Base-by-base conservation (phyloP, 2,329 filamentous ascomycete species). In the Bipolaris victoriae region DNA sequence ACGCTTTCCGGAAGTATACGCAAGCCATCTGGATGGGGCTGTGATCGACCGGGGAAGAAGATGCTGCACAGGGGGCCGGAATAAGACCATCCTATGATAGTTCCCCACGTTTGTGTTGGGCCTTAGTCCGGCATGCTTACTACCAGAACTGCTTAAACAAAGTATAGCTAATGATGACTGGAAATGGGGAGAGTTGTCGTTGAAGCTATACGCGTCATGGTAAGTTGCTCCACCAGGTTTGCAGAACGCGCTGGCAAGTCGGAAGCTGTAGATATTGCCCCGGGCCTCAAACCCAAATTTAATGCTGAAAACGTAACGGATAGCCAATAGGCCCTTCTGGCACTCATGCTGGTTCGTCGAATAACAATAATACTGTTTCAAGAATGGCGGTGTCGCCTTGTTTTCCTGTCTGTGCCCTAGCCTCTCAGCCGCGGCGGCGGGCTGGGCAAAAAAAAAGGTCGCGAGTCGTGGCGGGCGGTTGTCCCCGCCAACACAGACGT, bases 401-500 rank as follows among this genome's bases (percentile, higher is more conserved):
- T 46, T 45, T 40, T 46, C 46, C 45, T 20, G 31, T 33, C 35
- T 35, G 46, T 40, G 55, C 55, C 44, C 44, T 39, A 57, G 55
- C 49, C 49, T 41, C 43, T 39, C 47, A 47, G 45, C 55, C 44
- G 26, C 50, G 37, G 44, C 37, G 44, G 52, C 10, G 50, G 52
- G 18, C 50, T 49, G 44, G 50, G 37, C 50, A 16, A 13, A 31
- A 31, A 11, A 26, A 31, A 31, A 31, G 44, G 44, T 54, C 39
- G 39, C 49, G 55, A 29, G 49, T 43, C 37, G 43, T 31, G 55
- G 48, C 50, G 46, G 29, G 48, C 50, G 46, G 29, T 13, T 13
- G 10, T 48, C 55, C 44, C 55, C 51, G 40, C 46, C 49, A 57
- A 37, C 52, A 50, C 39, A 50, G 46, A 43, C 31, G 20, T 46